phyloP scores from a whole-genome alignment of 352 stramenopile species.

The Nothophytophthora sp. region DNA sequence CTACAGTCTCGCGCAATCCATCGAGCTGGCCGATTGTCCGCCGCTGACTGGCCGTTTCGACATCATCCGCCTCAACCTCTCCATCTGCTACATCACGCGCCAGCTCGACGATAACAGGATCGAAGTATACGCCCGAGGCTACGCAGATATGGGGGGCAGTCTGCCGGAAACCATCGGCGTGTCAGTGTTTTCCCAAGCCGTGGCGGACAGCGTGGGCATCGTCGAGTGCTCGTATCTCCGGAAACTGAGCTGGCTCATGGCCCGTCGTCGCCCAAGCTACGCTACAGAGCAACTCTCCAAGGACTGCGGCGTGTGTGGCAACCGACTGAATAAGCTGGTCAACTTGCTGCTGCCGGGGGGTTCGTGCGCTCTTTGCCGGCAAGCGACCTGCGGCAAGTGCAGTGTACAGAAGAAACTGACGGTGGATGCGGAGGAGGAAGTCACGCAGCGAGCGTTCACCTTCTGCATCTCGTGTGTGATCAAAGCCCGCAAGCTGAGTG shows the following conservation, averaged over 20 bases:
- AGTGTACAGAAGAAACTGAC: constrained; percentile 52
- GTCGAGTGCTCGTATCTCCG: constrained; percentile 56
- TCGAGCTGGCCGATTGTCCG: constrained; percentile 35
- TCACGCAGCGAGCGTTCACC: constrained; percentile 32
- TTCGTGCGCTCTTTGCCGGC: constrained; percentile 41
- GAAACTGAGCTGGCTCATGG: constrained; percentile 48
- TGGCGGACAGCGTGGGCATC: constrained; percentile 33
- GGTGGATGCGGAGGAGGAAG: constrained; percentile 29
- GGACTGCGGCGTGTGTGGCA: constrained; percentile 38
- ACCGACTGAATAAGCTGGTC: constrained; percentile 31
- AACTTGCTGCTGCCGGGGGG: constrained; percentile 32
- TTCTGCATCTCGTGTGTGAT: constrained; percentile 58
- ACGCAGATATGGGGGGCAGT: constrained; percentile 39
- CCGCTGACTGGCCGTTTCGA: constrained; percentile 24
- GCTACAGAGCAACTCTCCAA: constrained; percentile 5
- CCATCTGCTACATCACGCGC: constrained; percentile 53
- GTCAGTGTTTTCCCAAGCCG: constrained; percentile 31
- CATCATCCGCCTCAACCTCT: constrained; percentile 45
- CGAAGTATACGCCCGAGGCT: constrained; percentile 50
- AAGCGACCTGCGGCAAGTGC: constrained; percentile 49
- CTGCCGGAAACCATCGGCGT: constrained; percentile 29
- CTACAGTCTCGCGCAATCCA: constrained; percentile 49
- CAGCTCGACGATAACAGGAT: constrained; percentile 37
- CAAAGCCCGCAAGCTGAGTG: constrained; percentile 31
- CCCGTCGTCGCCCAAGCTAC: constrained; percentile 10